Conservation (phyloP, 2,329 filamentous ascomycete species). For the Alternaria arborescens region DNA sequence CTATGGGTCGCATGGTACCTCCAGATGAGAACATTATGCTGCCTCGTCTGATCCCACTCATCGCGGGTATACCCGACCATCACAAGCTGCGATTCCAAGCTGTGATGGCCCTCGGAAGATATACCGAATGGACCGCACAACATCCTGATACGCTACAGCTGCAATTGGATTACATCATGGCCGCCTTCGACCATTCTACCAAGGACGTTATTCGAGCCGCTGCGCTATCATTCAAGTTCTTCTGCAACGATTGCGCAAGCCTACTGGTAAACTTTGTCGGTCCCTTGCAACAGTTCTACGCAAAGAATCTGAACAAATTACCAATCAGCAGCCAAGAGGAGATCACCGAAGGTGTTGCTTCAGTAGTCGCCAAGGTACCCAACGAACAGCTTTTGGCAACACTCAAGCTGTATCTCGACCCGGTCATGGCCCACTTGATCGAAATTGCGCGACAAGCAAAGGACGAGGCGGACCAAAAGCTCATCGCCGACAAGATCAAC, state of each 20-base stretch:
- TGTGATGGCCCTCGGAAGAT: constrained; percentile 95
- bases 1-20: constrained; percentile 96
- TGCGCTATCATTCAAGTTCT: constrained; percentile 94
- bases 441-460: constrained; percentile 84
- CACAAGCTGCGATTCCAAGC: constrained; percentile 98
- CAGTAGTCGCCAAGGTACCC: constrained; percentile 87
- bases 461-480: constrained; percentile 82
- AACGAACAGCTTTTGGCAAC: constrained; percentile 80
- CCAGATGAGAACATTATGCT: constrained; percentile 86
- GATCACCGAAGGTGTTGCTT: constrained; percentile 93
- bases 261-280: constrained; percentile 83
- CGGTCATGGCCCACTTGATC: constrained; percentile 86
- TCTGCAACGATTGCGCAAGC: constrained; percentile 93
- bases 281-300: constrained; percentile 91
- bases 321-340: constrained; percentile 91
- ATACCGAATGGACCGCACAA: constrained; percentile 96
- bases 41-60: constrained; percentile 88
- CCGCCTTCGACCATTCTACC: constrained; percentile 86
- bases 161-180: constrained; percentile 95
- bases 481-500: constrained; percentile 92
- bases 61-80: constrained; percentile 93
- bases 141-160: constrained; percentile 92
- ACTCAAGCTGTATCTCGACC: constrained; percentile 92
- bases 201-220: constrained; percentile 91
- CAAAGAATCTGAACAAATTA: constrained; percentile 85